Evolutionary conservation across 2,329 filamentous ascomycete species (phyloP).

Genomic region (Emergomyces orientalis): DNA sequence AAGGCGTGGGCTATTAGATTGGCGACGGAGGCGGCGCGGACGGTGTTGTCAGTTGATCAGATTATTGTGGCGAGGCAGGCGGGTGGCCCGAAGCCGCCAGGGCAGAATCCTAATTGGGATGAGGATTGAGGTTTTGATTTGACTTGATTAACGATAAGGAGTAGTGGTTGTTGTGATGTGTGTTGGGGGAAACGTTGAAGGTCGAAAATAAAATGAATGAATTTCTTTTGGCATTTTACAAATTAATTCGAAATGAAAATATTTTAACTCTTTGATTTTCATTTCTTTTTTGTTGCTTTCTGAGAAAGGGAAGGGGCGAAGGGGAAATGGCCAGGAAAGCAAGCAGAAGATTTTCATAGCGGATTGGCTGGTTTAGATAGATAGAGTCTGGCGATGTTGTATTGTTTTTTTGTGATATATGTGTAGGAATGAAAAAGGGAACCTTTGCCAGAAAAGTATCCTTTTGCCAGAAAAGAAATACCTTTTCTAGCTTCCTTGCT

Average conservation of each 20-base stretch:
- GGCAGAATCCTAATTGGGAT: conserved; percentile 75
- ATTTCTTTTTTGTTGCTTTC: not conserved
- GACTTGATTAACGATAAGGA: not conserved
- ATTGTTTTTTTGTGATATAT: not conserved
- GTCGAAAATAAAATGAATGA: not conserved
- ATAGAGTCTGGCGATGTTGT: not conserved
- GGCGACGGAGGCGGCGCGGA: conserved; percentile 87
- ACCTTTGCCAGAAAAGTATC: not conserved
- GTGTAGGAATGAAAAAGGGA: not conserved
- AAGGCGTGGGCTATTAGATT: conserved; percentile 98
- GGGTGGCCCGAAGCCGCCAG: conserved; percentile 92
- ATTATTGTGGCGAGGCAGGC: conserved; percentile 98
- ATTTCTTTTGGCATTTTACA: not conserved
- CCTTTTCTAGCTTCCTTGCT: not conserved
- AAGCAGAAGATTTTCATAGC: not conserved
- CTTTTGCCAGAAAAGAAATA: not conserved
- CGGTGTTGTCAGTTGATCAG: conserved; percentile 92
- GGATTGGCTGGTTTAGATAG: not conserved
- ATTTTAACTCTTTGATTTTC: not conserved
- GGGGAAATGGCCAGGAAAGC: not conserved
- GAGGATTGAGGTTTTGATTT: conserved; percentile 42
- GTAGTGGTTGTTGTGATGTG: not conserved
- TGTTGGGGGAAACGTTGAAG: not conserved
- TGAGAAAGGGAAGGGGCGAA: no score
- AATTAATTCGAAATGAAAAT: conserved; percentile 1